phyloP scores from a whole-genome alignment of 2,329 filamentous ascomycete species.

The Fusarium chuoi region DNA sequence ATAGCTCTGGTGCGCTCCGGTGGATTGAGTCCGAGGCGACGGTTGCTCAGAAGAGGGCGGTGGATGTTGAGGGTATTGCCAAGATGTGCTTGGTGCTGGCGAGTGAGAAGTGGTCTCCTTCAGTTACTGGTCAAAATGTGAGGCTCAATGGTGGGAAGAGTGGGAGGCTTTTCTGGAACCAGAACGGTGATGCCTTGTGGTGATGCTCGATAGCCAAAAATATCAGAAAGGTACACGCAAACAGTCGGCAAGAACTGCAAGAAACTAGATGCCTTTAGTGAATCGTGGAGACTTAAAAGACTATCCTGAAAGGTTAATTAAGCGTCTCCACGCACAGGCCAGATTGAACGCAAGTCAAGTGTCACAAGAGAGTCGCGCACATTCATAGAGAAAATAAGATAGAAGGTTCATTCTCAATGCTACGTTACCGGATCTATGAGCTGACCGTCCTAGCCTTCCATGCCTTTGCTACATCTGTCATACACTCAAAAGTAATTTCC shows the following conservation, averaged over 20 bases:
- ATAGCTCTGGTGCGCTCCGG: fast-evolving
- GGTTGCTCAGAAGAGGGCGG: not conserved
- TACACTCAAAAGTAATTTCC: not conserved
- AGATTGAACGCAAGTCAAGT: not conserved
- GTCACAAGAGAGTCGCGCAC: fast-evolving
- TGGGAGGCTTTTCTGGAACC: not conserved
- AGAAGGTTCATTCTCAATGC: fast-evolving
- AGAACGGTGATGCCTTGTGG: not conserved
- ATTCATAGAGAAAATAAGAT: fast-evolving
- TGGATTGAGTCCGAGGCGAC: not conserved
- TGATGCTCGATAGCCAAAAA: not conserved
- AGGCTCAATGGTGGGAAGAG: fast-evolving
- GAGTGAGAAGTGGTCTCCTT: not conserved
- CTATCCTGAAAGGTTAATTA: not conserved
- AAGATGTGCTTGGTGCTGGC: not conserved
- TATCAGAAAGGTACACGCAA: fast-evolving
- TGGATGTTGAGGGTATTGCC: fast-evolving
- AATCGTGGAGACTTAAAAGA: fast-evolving
- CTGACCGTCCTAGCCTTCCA: not conserved
- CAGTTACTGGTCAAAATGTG: not conserved
- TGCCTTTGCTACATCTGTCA: not conserved
- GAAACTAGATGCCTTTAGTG: fast-evolving
- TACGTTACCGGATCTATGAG: fast-evolving
- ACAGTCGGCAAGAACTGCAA: fast-evolving
- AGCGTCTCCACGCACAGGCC: fast-evolving